A percentile compares a stretch with the other conserved stretches of the same genome.
phyloP scores from a whole-genome alignment of 208 protist species.

The Strigomonas culicis region DNA sequence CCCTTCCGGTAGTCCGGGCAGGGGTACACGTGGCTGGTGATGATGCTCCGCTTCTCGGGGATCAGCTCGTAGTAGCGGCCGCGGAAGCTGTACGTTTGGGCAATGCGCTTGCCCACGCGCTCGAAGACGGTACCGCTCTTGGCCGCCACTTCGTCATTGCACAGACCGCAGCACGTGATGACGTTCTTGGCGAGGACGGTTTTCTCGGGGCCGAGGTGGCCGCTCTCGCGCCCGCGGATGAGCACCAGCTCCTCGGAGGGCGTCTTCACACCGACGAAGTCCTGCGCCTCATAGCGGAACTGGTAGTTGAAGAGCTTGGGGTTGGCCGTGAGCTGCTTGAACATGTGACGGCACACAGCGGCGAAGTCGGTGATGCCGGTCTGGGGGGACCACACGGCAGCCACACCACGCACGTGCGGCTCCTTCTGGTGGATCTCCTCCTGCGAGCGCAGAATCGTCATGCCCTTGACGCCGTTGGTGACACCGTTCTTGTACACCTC shows the following conservation, averaged over 20 bases:
- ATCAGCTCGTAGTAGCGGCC: slow-evolving; percentile 77
- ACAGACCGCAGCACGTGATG: slow-evolving; percentile 86
- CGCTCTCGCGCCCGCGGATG: slow-evolving; percentile 65
- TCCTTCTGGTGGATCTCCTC: slow-evolving; percentile 75
- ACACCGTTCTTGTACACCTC: slow-evolving; percentile 73
- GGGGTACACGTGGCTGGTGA: slow-evolving; percentile 80
- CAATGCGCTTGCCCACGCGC: slow-evolving; percentile 48
- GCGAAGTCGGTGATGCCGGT: slow-evolving; percentile 88
- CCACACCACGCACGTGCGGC: slow-evolving; percentile 62
- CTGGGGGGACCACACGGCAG: slow-evolving; percentile 78
- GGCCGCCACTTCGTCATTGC: slow-evolving; percentile 59
- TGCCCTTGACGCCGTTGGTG: slow-evolving; percentile 78
- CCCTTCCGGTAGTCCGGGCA: slow-evolving; percentile 54
- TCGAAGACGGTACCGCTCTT: slow-evolving; percentile 44
- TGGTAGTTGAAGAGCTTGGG: slow-evolving; percentile 40
- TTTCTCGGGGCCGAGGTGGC: slow-evolving; percentile 69
- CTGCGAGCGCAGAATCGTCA: slow-evolving; percentile 57
- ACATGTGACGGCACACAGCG: slow-evolving; percentile 65
- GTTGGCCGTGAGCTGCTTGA: slow-evolving; percentile 40
- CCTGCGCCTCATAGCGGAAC: slow-evolving; percentile 67
- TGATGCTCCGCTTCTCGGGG: slow-evolving; percentile 51
- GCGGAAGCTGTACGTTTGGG: slow-evolving; percentile 77
- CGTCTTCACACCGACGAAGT: slow-evolving; percentile 67
- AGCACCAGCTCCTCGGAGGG: slow-evolving; percentile 59
- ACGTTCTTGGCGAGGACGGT: slow-evolving; percentile 55